Evolutionary conservation across 1,284 basidiomycete genomes (phyloP).

Genomic region (Ustilago nuda): DNA sequence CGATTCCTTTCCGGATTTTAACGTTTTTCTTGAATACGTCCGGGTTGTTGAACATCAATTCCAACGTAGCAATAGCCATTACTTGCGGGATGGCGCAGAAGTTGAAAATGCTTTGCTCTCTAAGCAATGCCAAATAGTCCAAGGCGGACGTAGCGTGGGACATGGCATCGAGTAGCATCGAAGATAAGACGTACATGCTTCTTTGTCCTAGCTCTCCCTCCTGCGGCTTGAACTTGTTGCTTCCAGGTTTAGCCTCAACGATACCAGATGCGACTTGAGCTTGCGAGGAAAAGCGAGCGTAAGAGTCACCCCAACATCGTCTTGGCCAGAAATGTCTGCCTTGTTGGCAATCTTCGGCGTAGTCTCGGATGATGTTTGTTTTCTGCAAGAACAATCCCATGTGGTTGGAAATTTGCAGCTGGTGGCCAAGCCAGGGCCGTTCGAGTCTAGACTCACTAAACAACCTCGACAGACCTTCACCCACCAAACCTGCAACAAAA

Average conservation of each 20-base stretch:
- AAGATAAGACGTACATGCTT: slow-evolving; percentile 72
- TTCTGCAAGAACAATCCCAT: slow-evolving; percentile 98
- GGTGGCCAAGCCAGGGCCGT: slow-evolving; percentile 78
- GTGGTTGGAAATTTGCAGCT: slow-evolving; percentile 89
- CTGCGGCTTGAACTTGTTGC: slow-evolving; percentile 38
- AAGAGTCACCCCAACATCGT: slow-evolving; percentile 81
- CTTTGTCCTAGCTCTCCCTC: slow-evolving; percentile 56
- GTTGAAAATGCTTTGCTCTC: slow-evolving; percentile 93
- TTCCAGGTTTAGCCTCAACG: slow-evolving; percentile 51
- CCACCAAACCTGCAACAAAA: slow-evolving; percentile 97
- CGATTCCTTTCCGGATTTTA: slow-evolving; percentile 93
- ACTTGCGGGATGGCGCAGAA: slow-evolving; percentile 95
- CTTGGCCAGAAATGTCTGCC: slow-evolving; percentile 93
- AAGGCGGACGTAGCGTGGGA: slow-evolving; percentile 85
- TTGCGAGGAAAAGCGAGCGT: slow-evolving; percentile 55
- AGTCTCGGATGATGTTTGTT: slow-evolving; percentile 97
- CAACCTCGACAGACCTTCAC: slow-evolving; percentile 91
- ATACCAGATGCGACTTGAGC: slow-evolving; percentile 62
- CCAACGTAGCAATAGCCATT: slow-evolving; percentile 96
- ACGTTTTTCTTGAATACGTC: slow-evolving; percentile 89
- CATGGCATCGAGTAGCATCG: slow-evolving; percentile 90
- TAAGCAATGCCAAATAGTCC: slow-evolving; percentile 88
- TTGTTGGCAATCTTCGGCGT: slow-evolving; percentile 89
- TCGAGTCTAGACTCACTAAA: slow-evolving; percentile 91
- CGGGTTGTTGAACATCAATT: slow-evolving; percentile 91